Base-by-base conservation (phyloP, 2,329 filamentous ascomycete species). In the Cordyceps militaris region DNA sequence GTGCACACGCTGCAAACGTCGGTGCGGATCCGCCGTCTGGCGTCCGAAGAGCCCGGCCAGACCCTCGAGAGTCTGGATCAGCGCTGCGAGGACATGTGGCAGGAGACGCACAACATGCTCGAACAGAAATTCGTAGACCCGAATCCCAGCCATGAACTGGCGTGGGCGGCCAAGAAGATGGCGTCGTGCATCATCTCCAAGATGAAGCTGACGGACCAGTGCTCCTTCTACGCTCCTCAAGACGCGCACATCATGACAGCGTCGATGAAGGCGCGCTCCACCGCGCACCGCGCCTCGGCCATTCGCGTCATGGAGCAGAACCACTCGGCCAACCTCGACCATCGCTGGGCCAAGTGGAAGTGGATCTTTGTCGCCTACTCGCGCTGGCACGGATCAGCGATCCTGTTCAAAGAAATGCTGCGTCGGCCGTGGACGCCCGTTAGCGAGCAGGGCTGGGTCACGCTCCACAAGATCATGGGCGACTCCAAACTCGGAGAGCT, bases 331-430 rank as follows among this genome's bases (percentile, higher is more conserved):
- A 59, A 55, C 23, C 11, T 28, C 9, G 50, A 59, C 32, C 16
- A 43, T 4, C 36, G 44, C 16, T 49, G 40, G 50, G 36, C 50
- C 7, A 34, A 56, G 46, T 59, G 50, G 50, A 48, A 43, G 24
- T 59, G 57, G 57, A 50, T 56, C 10, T 59, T 56, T 28, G 51
- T 59, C 44, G 50, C 57, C 11, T 59, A 59, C 28, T 49, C 57
- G 16, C 42, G 57, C 14, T 59, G 51, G 51, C 57, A 59, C 38
- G 57, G 57, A 26, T 54, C 57, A 11, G 36, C 51, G 5, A 50
- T 55, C 11, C 26, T 59, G 2, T 44, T 59, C 26, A 59, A 48
- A 5, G 57, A 59, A 28, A 55, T 59, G 57, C 38, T 59, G 30
- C 57, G 50, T 14, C 14, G 46, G 21, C 32, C 21, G 32, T 59